These are phyloP conservation scores for Oenanthe javanica DNA, from an alignment of 140 eudicot genomes.

Conservation along the genomic window DNA sequence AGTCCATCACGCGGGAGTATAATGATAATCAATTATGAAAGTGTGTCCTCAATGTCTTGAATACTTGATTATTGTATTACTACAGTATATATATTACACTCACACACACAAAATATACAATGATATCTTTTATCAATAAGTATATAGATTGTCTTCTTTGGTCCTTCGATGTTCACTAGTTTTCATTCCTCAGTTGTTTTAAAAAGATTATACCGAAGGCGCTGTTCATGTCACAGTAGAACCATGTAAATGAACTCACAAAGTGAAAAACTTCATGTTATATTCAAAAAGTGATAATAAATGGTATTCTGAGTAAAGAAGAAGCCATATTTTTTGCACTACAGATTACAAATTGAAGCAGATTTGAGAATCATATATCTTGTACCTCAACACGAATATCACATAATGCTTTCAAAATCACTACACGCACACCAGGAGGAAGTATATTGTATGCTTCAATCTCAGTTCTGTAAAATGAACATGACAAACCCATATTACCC, in stretches of 20 bases:
- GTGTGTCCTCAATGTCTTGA: not conserved
- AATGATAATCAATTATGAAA: not conserved
- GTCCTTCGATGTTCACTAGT: not conserved
- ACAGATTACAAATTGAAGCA: not conserved
- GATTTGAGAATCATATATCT: not conserved
- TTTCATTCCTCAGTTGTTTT: not conserved
- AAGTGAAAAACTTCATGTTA: not conserved
- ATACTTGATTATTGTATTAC: not conserved
- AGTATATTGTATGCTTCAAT: conserved; percentile 69
- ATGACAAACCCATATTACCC: conserved; percentile 2
- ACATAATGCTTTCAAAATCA: conserved; percentile 81
- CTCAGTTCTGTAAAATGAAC: conserved; percentile 58
- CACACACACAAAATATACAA: not conserved
- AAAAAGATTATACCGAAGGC: not conserved
- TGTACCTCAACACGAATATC: conserved; percentile 99
- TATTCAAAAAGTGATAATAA: not conserved
- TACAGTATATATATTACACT: not conserved
- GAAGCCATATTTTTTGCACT: not conserved
- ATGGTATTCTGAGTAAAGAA: not conserved
- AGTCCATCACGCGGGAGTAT: not conserved
- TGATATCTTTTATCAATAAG: not conserved
- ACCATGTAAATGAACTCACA: not conserved
- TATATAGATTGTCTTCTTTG: conserved; percentile 1
- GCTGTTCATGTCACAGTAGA: not conserved
- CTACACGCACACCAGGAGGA: conserved; percentile 80